Evolutionary conservation across 1,284 basidiomycete genomes (phyloP).

Genomic region (Sparassis latifolia): DNA sequence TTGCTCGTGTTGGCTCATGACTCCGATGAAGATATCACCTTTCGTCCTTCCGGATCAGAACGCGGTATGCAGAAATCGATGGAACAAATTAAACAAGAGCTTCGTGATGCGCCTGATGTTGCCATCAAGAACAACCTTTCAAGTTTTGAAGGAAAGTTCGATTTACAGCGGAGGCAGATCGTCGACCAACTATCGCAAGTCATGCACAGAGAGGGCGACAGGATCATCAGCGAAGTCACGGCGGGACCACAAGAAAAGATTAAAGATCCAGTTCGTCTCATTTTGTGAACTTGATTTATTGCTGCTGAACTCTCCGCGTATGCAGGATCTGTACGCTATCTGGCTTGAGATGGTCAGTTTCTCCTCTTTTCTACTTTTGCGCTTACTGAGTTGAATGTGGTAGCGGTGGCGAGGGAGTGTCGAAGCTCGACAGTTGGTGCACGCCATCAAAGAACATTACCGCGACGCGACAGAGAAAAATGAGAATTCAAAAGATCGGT

Average conservation of each 20-base stretch:
- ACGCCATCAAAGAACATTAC: constrained; percentile 30
- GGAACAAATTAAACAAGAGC: constrained; percentile 24
- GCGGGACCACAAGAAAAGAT: constrained; percentile 28
- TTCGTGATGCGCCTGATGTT: constrained; percentile 20
- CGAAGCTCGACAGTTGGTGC: constrained; percentile 29
- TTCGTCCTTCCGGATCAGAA: constrained; percentile 2
- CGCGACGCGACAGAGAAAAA: constrained; percentile 19
- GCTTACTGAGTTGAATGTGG: background rate
- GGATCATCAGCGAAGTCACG: constrained; percentile 23
- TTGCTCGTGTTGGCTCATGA: background rate
- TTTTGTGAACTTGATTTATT: background rate
- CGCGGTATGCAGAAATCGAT: constrained; percentile 5
- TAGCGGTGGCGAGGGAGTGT: constrained; percentile 29
- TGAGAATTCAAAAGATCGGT: constrained; percentile 17
- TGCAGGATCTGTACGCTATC: constrained; percentile 14
- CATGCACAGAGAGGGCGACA: constrained; percentile 19
- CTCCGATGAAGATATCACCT: background rate
- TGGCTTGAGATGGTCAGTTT: constrained; percentile 25
- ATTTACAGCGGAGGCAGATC: constrained; percentile 25
- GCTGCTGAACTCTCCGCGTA: background rate
- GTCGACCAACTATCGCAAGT: constrained; percentile 17
- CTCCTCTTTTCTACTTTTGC: background rate
- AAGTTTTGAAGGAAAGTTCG: constrained; percentile 27
- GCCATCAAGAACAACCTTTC: constrained; percentile 22
- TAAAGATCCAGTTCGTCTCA: constrained; percentile 18